A percentile compares a stretch with the other conserved stretches of the same genome.
Evolutionary conservation across 257 asterid genomes (phyloP).

Genomic region (Ballota nigra): DNA sequence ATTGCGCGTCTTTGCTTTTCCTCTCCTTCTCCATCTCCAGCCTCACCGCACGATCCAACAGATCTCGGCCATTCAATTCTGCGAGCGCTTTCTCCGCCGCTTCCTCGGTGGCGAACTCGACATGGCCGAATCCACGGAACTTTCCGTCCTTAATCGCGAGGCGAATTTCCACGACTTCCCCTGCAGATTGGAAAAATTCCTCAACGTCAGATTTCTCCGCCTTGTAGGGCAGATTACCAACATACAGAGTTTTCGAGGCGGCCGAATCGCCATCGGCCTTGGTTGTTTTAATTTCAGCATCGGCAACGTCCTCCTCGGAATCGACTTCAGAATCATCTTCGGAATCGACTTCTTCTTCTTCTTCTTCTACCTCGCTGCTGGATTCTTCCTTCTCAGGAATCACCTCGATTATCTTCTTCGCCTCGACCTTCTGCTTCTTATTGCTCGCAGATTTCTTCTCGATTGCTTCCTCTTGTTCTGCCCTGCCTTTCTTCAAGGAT

Average conservation of each 20-base stretch:
- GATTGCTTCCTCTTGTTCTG: background rate
- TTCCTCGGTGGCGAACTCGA: constrained; percentile 73
- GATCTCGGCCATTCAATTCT: constrained; percentile 57
- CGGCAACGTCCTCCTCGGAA: background rate
- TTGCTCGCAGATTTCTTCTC: background rate
- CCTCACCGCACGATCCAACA: constrained; percentile 64
- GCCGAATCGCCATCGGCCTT: constrained; percentile 36
- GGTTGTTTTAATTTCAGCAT: background rate
- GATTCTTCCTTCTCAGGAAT: background rate
- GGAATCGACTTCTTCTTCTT: background rate
- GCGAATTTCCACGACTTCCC: constrained; percentile 69
- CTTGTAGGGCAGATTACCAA: constrained; percentile 72
- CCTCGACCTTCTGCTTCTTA: background rate
- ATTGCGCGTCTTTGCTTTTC: constrained; percentile 42
- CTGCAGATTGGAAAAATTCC: constrained; percentile 70
- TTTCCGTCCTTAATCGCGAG: constrained; percentile 49
- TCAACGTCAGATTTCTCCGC: constrained; percentile 54
- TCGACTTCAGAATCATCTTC: background rate
- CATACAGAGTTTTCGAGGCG: constrained; percentile 64
- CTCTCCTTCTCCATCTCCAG: constrained; percentile 77
- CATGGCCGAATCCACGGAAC: constrained; percentile 87
- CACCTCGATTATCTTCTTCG: background rate
- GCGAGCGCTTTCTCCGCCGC: constrained; percentile 66
- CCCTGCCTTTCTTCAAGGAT: background rate
- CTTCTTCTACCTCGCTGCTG: background rate